Evolutionary conservation across 2,329 filamentous ascomycete species (phyloP).

Genomic region (Claviceps capensis): DNA sequence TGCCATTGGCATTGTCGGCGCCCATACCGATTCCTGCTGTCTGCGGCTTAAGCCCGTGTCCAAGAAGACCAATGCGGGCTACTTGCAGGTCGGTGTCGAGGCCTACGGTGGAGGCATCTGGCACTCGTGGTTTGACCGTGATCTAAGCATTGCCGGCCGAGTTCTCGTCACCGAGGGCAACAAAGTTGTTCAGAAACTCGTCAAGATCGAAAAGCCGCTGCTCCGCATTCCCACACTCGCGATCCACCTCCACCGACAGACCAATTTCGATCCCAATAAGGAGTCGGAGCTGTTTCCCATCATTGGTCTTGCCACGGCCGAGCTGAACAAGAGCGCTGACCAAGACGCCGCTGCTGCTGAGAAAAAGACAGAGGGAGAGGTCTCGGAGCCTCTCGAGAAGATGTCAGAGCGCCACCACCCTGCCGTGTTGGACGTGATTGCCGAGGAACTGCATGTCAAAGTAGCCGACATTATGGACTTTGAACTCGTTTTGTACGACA

Average conservation of each 20-base stretch:
- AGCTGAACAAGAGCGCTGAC: conserved; percentile 65
- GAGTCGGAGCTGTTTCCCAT: conserved; percentile 94
- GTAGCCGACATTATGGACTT: conserved; percentile 75
- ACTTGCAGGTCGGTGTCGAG: conserved; percentile 89
- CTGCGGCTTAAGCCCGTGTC: conserved; percentile 89
- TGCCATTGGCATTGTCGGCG: conserved; percentile 82
- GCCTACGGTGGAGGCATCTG: conserved; percentile 94
- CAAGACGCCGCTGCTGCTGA: conserved; percentile 24
- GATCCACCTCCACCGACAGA: conserved; percentile 79
- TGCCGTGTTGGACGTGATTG: conserved; percentile 72
- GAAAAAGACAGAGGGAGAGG: conserved; percentile 27
- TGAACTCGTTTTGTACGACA: conserved; percentile 93
- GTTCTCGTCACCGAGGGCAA: conserved; percentile 65
- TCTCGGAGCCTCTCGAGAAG: conserved; percentile 62
- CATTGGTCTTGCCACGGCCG: conserved; percentile 70
- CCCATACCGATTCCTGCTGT: conserved; percentile 89
- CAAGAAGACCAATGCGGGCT: conserved; percentile 75
- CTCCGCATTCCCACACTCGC: conserved; percentile 86
- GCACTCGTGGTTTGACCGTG: conserved; percentile 97
- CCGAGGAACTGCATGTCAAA: conserved; percentile 58
- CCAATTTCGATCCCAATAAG: conserved; percentile 89
- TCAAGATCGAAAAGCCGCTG: conserved; percentile 84
- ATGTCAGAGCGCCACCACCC: conserved; percentile 79
- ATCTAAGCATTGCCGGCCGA: conserved; percentile 79
- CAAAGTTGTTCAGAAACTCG: conserved; percentile 66